Evolutionary conservation across 352 stramenopile species (phyloP).

Genomic region (Plasmopara viticola): DNA sequence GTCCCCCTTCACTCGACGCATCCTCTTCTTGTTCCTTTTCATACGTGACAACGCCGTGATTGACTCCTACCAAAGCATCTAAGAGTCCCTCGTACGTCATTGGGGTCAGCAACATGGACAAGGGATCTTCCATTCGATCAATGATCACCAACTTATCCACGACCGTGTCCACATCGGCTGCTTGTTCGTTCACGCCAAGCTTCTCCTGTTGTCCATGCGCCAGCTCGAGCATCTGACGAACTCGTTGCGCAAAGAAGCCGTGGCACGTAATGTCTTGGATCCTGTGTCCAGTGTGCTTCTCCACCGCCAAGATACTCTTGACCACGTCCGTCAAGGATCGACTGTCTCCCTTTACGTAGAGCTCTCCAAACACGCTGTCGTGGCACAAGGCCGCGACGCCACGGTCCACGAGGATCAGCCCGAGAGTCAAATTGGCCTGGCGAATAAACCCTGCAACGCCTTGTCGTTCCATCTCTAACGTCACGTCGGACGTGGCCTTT

Average conservation of each 20-base stretch:
- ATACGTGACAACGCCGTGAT: conserved; percentile 66
- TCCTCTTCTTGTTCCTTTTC: conserved; percentile 34
- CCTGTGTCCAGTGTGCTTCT: conserved; percentile 30
- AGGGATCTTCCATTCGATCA: conserved; percentile 70
- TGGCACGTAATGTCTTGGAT: conserved; percentile 42
- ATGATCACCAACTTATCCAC: conserved; percentile 65
- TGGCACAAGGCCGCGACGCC: conserved; percentile 54
- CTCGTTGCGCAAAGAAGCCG: conserved; percentile 44
- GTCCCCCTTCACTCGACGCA: conserved; percentile 5
- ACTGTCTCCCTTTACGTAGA: conserved; percentile 64
- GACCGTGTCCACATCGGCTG: conserved; percentile 1
- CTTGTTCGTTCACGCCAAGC: conserved; percentile 21
- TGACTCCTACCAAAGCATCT: conserved; percentile 62
- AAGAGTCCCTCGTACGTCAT: conserved; percentile 83
- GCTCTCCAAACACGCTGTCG: conserved; percentile 57
- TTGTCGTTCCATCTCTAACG: conserved; percentile 72
- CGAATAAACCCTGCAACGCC: conserved; percentile 45
- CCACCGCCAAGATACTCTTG: conserved; percentile 53
- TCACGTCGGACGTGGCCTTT: conserved; percentile 41
- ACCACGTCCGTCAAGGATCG: conserved; percentile 55
- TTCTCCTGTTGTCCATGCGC: conserved; percentile 36
- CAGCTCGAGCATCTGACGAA: conserved; percentile 60
- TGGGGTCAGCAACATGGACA: conserved; percentile 76
- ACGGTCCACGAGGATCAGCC: conserved; percentile 52
- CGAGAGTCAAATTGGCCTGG: conserved; percentile 50